These are phyloP conservation scores for Schwanniomyces sp. DNA, from an alignment of 805 yeast species.

Conservation along the genomic window DNA sequence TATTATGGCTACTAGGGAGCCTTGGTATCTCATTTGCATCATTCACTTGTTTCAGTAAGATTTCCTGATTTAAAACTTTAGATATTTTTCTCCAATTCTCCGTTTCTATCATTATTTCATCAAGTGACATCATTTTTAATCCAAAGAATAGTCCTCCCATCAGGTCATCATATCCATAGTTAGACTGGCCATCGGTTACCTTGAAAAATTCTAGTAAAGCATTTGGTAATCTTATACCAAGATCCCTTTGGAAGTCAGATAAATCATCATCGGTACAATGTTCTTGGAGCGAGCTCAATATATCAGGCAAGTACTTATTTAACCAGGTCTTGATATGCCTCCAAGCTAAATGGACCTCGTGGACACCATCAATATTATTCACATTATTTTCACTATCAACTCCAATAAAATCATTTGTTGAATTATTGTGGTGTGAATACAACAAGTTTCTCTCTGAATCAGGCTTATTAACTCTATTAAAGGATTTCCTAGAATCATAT, in stretches of 20 bases:
- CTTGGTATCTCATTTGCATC: conserved; percentile 20
- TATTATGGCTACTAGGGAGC: conserved; percentile 18
- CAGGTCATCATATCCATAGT: conserved; percentile 67
- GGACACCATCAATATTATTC: conserved; percentile 57
- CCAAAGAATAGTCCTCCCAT: conserved; percentile 76
- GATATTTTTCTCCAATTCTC: conserved; percentile 82
- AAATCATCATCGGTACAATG: conserved; percentile 82
- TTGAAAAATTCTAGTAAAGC: conserved; percentile 79
- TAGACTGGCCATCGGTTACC: conserved; percentile 84
- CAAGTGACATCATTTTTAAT: conserved; percentile 73
- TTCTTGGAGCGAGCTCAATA: conserved; percentile 72
- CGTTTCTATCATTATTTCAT: conserved; percentile 77
- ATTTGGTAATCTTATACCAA: conserved; percentile 70
- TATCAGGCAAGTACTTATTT: conserved; percentile 72
- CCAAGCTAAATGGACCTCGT: conserved; percentile 82
- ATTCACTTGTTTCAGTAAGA: conserved; percentile 18
- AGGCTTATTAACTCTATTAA: conserved; percentile 43
- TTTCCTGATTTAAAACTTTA: conserved; percentile 30
- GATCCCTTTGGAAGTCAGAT: conserved; percentile 78
- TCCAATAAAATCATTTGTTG: conserved; percentile 18
- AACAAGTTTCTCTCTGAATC: conserved; percentile 32
- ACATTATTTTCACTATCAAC: conserved; percentile 29
- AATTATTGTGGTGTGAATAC: conserved; percentile 25
- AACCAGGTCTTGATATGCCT: conserved; percentile 86
- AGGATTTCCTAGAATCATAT: conserved; percentile 50